Conservation (phyloP, 371 early-diverging fungal species). For the Batrachochytrium dendrobatidis region DNA sequence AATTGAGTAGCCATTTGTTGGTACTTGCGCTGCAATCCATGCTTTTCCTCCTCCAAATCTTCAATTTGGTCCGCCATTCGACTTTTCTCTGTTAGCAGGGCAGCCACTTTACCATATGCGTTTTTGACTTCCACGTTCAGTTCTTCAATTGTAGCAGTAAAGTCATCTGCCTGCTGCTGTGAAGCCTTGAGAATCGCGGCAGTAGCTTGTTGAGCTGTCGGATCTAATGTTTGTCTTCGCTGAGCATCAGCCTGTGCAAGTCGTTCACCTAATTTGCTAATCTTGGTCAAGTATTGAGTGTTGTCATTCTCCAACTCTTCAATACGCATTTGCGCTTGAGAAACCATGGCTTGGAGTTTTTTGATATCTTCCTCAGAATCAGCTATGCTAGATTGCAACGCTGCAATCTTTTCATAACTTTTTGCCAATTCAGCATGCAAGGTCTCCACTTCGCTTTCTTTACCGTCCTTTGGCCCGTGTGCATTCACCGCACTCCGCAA, state of each 20-base stretch:
- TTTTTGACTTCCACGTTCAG: not conserved
- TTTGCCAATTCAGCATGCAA: too few species aligned
- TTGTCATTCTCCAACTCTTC: not conserved
- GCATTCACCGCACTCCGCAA: not conserved
- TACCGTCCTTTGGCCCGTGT: not conserved
- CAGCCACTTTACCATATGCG: slow-evolving; percentile 2
- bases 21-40: not conserved
- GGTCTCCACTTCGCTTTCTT: too few species aligned
- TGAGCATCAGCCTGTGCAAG: not conserved
- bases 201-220: not conserved
- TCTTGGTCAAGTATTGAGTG: not conserved
- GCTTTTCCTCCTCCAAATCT: not conserved
- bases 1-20: not conserved
- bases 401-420: not conserved
- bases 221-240: not conserved
- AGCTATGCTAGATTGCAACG: too few species aligned
- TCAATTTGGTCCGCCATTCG: not conserved
- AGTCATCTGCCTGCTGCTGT: slow-evolving; percentile 1
- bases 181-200: not conserved
- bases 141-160: not conserved
- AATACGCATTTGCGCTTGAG: not conserved
- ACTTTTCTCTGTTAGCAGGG: not conserved
- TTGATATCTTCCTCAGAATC: too few species aligned
- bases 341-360: not conserved
- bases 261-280: not conserved